phyloP scores from a whole-genome alignment of 768 basidiomycete genomes.

The Tephrocybe rancida region DNA sequence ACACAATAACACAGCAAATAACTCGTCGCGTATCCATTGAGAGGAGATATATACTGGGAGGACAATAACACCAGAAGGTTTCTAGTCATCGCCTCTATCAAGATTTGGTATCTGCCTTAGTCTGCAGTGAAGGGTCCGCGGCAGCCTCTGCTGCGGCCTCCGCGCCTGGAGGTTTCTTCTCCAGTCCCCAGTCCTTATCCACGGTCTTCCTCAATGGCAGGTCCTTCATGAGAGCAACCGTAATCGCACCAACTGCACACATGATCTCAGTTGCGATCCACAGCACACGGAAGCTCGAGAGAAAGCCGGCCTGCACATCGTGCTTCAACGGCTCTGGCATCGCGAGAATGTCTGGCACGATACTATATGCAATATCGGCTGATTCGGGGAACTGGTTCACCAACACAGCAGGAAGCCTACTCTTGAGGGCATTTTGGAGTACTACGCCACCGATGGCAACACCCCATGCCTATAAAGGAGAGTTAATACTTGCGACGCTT shows the following conservation, averaged over 20 bases:
- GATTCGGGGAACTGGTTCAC: slow-evolving; percentile 33
- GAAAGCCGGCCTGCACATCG: slow-evolving; percentile 17
- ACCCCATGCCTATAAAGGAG: slow-evolving; percentile 44
- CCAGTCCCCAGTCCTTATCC: slow-evolving; percentile 12
- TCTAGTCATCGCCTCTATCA: no score
- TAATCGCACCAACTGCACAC: slow-evolving; percentile 7
- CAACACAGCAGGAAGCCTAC: slow-evolving; percentile 41
- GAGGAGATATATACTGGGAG: no score
- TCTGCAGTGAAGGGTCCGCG: no score
- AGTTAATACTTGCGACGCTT: no score
- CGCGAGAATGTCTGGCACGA: slow-evolving; percentile 40
- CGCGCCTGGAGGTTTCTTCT: no score
- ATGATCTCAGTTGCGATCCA: slow-evolving; percentile 15
- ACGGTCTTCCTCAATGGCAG: slow-evolving; percentile 8
- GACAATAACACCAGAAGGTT: no score
- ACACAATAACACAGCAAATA: no score
- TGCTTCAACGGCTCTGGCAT: slow-evolving; percentile 31
- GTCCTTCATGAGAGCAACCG: slow-evolving; percentile 5
- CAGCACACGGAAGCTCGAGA: slow-evolving; percentile 11
- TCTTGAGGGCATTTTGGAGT: slow-evolving; percentile 51
- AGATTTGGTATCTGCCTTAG: no score
- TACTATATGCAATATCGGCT: slow-evolving; percentile 43
- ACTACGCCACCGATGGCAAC: slow-evolving; percentile 51
- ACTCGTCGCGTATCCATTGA: no score
- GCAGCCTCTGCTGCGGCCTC: no score